phyloP scores from a whole-genome alignment of 768 basidiomycete genomes.

The Leccinellum luteum region DNA sequence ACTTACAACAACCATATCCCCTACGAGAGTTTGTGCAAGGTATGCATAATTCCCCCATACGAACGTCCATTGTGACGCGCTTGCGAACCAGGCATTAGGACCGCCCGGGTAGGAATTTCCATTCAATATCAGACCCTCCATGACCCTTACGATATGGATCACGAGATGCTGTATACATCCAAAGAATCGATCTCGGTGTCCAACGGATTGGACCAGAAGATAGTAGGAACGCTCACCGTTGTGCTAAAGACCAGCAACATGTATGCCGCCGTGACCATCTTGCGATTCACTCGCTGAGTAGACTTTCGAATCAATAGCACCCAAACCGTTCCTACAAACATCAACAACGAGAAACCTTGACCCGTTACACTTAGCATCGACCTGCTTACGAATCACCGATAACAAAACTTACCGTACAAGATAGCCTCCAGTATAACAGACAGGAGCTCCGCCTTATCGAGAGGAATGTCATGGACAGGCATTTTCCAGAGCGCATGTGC shows the following conservation, averaged over 20 bases:
- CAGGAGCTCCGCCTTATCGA: background rate
- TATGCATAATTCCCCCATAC: conserved; percentile 27
- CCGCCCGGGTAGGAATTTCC: conserved; percentile 18
- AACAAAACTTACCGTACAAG: conserved; percentile 17
- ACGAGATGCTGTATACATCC: conserved; percentile 21
- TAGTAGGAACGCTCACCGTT: conserved; percentile 13
- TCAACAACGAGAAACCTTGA: conserved; percentile 35
- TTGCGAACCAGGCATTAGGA: conserved; percentile 24
- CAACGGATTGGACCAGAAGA: background rate
- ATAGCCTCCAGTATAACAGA: conserved; percentile 13
- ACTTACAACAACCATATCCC: conserved; percentile 30
- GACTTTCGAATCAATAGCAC: conserved; percentile 10
- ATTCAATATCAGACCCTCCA: conserved; percentile 26
- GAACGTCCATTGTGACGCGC: conserved; percentile 28
- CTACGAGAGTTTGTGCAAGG: conserved; percentile 26
- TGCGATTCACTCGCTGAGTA: conserved; percentile 13
- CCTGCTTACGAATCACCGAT: background rate
- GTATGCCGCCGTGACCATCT: conserved; percentile 24
- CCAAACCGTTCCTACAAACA: conserved; percentile 34
- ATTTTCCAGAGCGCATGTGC: background rate
- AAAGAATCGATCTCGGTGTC: background rate
- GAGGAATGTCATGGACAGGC: background rate
- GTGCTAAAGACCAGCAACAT: conserved; percentile 32
- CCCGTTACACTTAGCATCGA: background rate
- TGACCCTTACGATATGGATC: conserved; percentile 23